Percentiles rank a stretch among this genome's conserved stretches.
phyloP scores from a whole-genome alignment of 768 basidiomycete species.

The Lactarius evosmus region DNA sequence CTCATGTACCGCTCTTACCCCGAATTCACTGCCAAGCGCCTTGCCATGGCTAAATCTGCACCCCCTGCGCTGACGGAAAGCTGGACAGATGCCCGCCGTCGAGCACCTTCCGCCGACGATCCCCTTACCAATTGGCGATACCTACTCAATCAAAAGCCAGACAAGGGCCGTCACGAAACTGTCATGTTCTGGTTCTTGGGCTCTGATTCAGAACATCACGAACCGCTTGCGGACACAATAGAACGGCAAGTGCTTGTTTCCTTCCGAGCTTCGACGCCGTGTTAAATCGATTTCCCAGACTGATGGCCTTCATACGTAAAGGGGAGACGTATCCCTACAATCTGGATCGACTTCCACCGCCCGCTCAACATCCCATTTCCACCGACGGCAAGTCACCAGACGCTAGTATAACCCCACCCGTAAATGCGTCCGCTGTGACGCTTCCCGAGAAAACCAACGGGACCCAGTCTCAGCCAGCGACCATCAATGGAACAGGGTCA shows the following conservation, averaged over 20 bases:
- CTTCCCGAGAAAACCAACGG: constrained; percentile 5
- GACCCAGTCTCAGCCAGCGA: background rate
- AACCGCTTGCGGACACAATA: constrained; percentile 70
- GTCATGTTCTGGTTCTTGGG: constrained; percentile 73
- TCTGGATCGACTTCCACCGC: constrained; percentile 61
- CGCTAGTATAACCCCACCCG: background rate
- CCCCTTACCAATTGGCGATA: constrained; percentile 42
- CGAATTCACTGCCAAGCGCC: constrained; percentile 50
- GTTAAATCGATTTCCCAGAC: background rate
- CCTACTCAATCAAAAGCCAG: constrained; percentile 41
- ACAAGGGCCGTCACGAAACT: constrained; percentile 55
- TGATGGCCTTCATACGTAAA: constrained; percentile 61
- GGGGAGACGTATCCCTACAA: constrained; percentile 73
- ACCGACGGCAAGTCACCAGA: constrained; percentile 21
- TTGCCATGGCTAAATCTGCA: constrained; percentile 33
- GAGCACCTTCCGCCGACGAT: constrained; percentile 35
- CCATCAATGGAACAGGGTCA: constrained; percentile 32
- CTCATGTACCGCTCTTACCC: constrained; percentile 74
- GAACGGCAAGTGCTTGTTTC: constrained; percentile 45
- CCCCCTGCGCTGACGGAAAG: constrained; percentile 24
- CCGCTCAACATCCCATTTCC: constrained; percentile 39
- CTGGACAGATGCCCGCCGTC: constrained; percentile 30
- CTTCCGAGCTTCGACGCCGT: constrained; percentile 1
- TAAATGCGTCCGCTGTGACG: background rate
- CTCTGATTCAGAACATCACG: constrained; percentile 58